Percentiles rank a stretch among this genome's conserved stretches.
These are phyloP conservation scores for Ustilago hordei DNA, from an alignment of 1,284 basidiomycete genomes.

Conservation along the genomic window DNA sequence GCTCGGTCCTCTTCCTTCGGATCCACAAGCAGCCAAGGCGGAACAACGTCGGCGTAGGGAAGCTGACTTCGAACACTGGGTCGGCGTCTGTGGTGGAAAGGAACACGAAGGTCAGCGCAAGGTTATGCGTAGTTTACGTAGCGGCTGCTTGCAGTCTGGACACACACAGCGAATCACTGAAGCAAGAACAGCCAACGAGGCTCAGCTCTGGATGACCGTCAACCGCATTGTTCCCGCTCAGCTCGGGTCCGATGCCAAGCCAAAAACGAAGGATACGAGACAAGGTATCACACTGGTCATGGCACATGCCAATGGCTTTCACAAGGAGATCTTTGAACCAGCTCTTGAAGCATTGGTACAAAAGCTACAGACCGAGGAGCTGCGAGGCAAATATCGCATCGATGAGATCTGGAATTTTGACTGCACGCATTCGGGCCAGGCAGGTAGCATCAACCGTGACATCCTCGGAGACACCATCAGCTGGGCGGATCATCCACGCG, in stretches of 20 bases:
- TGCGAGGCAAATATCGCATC: slow-evolving; percentile 68
- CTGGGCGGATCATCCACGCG: slow-evolving; percentile 79
- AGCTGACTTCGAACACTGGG: slow-evolving; percentile 39
- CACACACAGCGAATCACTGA: slow-evolving; percentile 33
- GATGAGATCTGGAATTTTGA: slow-evolving; percentile 86
- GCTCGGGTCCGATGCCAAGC: slow-evolving; percentile 17
- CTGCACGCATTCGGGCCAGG: slow-evolving; percentile 81
- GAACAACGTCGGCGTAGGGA: slow-evolving; percentile 45
- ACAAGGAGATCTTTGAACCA: slow-evolving; percentile 83
- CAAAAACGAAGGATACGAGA: slow-evolving; percentile 12
- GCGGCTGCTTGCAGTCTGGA: slow-evolving; percentile 12
- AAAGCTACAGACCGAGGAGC: slow-evolving; percentile 33
- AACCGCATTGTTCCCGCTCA: slow-evolving; percentile 39
- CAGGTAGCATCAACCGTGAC: slow-evolving; percentile 76
- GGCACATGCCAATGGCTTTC: slow-evolving; percentile 83
- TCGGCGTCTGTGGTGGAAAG: slow-evolving; percentile 21
- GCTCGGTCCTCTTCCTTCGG: slow-evolving; percentile 27
- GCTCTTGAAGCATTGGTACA: slow-evolving; percentile 73
- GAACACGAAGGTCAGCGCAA: slow-evolving; percentile 20
- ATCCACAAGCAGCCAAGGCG: slow-evolving; percentile 38
- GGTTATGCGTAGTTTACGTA: slow-evolving; percentile 26
- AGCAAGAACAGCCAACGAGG: slow-evolving; percentile 37
- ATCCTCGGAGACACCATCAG: slow-evolving; percentile 75
- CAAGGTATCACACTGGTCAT: slow-evolving; percentile 76
- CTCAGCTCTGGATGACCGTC: slow-evolving; percentile 47